Base-by-base conservation (phyloP, 106 monocot species). In the Platanthera zijinensis region DNA sequence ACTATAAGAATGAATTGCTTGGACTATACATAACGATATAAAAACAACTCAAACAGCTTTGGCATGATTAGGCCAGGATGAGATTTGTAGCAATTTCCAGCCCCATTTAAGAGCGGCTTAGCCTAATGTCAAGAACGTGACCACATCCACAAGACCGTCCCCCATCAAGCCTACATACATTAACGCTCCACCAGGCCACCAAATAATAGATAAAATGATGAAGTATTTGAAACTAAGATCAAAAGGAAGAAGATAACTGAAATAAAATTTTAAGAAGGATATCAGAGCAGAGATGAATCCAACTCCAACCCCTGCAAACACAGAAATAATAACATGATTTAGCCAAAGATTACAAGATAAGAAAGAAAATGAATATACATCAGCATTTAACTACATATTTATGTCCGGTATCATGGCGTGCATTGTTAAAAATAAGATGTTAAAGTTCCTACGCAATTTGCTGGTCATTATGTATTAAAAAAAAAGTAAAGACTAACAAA, bases 231-330 rank as follows among this genome's bases (percentile, higher is more conserved):
- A 66, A 30, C 28, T 66, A 11, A 10, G 11, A 66, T 66, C 66
- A 25, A 32, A 22, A 32, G 9, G 5, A 22, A 32, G 30, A 11
- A 32, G 10, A 25, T 12, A 32, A 66, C 66, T 1, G 39, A 8
- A 54, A 63, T 75, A 53, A 53, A 67, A 6, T 8, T 72, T 3
- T 61, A 7, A 75, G 61, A 88, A 94, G 94, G 94, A 94, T 94
- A 94, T 94, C 50, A 94, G 56, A 84, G 94, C 86, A 86, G 94
- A 94, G 74, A 83, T 81, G 75, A 94, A 94, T 78, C 90, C 94
- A 86, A 94, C 90, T 77, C 94, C 94, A 83, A 90, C 90, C 30
- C 94, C 94, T 94, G 86, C 22, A 81, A 39, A 82, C 10, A 80
- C 7, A 66, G 8, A 68, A 50, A 75, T 57, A 56, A 51, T 18